Base-by-base conservation (phyloP, 164 flowering plant species). In the Chloranthus sessilifolius region DNA sequence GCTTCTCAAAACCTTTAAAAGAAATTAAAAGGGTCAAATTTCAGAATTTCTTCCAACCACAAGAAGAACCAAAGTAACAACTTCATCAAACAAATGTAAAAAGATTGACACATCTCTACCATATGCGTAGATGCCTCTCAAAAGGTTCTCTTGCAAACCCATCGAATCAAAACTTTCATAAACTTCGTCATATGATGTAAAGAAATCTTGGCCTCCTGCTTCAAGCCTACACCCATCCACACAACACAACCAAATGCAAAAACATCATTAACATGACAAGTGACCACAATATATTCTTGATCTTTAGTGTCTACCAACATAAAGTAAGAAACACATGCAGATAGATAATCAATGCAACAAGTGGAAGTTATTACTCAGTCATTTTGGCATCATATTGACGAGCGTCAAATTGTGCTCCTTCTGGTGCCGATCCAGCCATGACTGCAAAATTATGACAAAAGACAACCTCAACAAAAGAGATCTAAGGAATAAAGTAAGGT, bases 91-190 rank as follows among this genome's bases (percentile, higher is more conserved):
- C 3, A 24, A 15, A 37, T 4, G n/a, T 1, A 15, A 11, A 0
- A 31, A 1, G 22, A n/a, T 20, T 15, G 5, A 15, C 0, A 16
- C 24, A 15, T 1, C 14, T 61, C 6, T 70, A 81, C 92, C 92
- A 59, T 84, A 84, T 8, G 88, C 92, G 67, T 81, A 84, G 15
- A 84, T 81, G 28, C 92, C 92, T 66, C 92, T 81, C 51, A 81
- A 67, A 45, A 82, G 88, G 60, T 84, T 80, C 62, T 77, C 85
- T 41, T 68, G 74, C 37, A 80, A 41, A 3, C 79, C 81, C 91
- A 83, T 83, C 0, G 75, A 46, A 69, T 84, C 92, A 65, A 84
- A 83, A 56, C 67, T 79, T 0, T 79, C 85, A 75, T 40, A 67
- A 43, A 77, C 83, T 49, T 83, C 88, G 61, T 84, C 88, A 54